phyloP scores from a whole-genome alignment of 2,329 filamentous ascomycete genomes.

The Proliferodiscus dingleyae region DNA sequence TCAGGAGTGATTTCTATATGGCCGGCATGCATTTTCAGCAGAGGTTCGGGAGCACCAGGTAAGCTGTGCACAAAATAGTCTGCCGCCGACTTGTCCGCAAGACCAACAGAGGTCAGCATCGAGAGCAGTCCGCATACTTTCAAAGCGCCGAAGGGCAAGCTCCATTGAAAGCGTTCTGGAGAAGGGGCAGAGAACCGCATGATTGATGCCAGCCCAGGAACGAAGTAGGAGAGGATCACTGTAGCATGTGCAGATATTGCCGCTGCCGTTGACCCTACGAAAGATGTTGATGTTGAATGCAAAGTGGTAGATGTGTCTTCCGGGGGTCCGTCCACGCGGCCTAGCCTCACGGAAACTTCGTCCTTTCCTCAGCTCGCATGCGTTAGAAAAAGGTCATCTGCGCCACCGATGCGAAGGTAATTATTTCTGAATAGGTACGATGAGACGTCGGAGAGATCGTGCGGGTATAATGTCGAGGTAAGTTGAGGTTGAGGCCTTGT shows the following conservation, averaged over 20 bases:
- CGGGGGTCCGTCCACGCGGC: not conserved
- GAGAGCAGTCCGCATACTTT: slow-evolving; percentile 35
- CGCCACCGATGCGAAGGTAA: not conserved
- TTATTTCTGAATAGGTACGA: not conserved
- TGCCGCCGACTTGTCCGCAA: slow-evolving; percentile 57
- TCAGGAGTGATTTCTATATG: slow-evolving; percentile 87
- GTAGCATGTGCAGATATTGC: slow-evolving; percentile 1
- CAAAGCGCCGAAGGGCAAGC: slow-evolving; percentile 11
- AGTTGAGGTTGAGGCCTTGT: not conserved
- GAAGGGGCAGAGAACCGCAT: slow-evolving; percentile 27
- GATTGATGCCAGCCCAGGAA: slow-evolving; percentile 16
- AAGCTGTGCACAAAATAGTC: slow-evolving; percentile 88
- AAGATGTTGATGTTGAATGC: not conserved
- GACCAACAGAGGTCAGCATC: slow-evolving; percentile 36
- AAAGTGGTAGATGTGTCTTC: not conserved
- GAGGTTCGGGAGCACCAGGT: slow-evolving; percentile 74
- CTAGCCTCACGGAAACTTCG: not conserved
- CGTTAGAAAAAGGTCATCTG: not conserved
- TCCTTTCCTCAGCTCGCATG: not conserved
- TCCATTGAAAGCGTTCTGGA: slow-evolving; percentile 9
- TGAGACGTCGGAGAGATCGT: not conserved
- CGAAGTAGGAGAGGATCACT: slow-evolving; percentile 6
- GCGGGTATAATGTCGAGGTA: not conserved
- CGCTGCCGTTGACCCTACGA: slow-evolving; percentile 6
- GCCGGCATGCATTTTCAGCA: slow-evolving; percentile 96